Evolutionary conservation across 768 basidiomycete species (phyloP), one percentile per base, ranked within the genome.

Genomic region (Tulasnella sp.): DNA sequence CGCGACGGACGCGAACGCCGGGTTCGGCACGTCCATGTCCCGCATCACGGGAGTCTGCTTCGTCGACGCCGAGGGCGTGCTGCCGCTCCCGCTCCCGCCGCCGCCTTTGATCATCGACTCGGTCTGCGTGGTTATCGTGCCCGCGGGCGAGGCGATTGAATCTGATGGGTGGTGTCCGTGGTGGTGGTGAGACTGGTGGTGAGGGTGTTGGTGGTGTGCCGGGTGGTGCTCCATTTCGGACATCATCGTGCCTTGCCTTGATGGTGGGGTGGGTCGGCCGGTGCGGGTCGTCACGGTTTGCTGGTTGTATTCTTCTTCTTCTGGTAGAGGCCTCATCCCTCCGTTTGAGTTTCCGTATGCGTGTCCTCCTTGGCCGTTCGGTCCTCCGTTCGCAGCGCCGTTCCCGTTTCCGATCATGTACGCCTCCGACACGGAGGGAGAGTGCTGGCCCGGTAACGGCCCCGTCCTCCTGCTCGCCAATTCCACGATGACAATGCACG

Each of bases 401-500:
- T n/a, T 40, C 8, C 73, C 73, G 12, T 46, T 74, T 0, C 73
- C 73, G 34, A 58, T 78, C 54, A 78, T 78, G 8, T 46, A 78
- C 77, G 58, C 37, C 41, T 46, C 58, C 12, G 77, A 34, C 3
- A 22, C 48, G 1, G 58, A 6, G 20, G 77, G 14, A 18, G n/a
- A 16, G 3, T 78, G 77, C 60, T 78, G 77, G 6, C 44, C 34
- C 34, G 78, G 78, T 22, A 75, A 48, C 24, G 80, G n/a, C 2
- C 80, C 77, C 2, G 82, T 77, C 81, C 94, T 91, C 83, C 94
- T 93, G 37, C 92, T 92, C 2, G 97, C 95, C 2, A 99, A 90
- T 86, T 98, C 96, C 83, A 99, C 92, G 81, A 97, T 89, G 81
- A 99, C 93, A 84, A 98, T 93, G 85, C 97, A 98, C 14, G 97